Evolutionary conservation across 2,329 filamentous ascomycete genomes (phyloP).

Genomic region (Pseudogymnoascus sp.): DNA sequence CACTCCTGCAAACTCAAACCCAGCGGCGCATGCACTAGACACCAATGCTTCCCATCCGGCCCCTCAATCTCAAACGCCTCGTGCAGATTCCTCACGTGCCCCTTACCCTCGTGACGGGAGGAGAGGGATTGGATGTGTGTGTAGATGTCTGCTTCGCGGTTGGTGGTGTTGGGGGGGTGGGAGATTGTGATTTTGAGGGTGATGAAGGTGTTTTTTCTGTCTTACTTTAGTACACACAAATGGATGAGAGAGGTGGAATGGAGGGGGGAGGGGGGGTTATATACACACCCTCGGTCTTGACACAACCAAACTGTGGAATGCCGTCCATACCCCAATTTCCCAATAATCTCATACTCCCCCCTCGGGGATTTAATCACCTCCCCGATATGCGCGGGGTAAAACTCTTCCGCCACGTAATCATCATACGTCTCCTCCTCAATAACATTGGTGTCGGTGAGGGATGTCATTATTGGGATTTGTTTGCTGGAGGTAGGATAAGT

Average conservation of each 20-base stretch:
- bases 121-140: neutral
- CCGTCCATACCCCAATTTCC: constrained; percentile 35
- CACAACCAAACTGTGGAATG: constrained; percentile 36
- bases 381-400: neutral
- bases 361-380: neutral
- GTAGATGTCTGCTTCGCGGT: neutral
- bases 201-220: neutral
- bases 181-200: neutral
- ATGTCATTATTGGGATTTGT: neutral
- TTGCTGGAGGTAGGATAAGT: neutral
- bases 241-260: constrained; percentile 14
- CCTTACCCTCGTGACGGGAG: constrained; percentile 12
- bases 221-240: neutral
- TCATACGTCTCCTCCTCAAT: neutral
- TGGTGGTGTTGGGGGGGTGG: neutral
- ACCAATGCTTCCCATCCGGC: constrained; percentile 26
- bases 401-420: neutral
- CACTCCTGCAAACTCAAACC: constrained; percentile 32
- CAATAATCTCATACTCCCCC: constrained; percentile 17
- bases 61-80: constrained; percentile 29
- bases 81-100: constrained; percentile 27
- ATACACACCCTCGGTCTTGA: constrained; percentile 20
- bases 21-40: constrained; percentile 30
- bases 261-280: constrained; percentile 5
- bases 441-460: neutral